Conservation (phyloP, 2,329 filamentous ascomycete genomes). For the Neofusicoccum cordaticola region DNA sequence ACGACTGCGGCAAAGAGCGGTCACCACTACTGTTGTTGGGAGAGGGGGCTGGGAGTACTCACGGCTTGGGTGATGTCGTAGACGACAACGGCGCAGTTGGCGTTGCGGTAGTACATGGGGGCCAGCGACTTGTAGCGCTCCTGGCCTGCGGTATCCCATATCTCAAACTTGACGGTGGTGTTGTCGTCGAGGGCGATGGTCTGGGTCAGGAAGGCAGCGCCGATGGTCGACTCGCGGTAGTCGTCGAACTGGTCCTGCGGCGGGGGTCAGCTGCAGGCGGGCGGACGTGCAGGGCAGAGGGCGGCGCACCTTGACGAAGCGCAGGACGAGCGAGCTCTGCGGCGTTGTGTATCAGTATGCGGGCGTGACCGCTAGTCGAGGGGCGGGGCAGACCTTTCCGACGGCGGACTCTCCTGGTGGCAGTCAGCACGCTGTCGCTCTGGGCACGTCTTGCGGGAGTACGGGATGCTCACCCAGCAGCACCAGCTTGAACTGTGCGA, state of each 20-base stretch:
- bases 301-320: constrained; percentile 84
- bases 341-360: constrained; percentile 28
- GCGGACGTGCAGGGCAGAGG: background rate
- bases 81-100: constrained; percentile 97
- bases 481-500: constrained; percentile 99
- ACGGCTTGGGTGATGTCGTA: constrained; percentile 99
- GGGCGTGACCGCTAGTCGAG: constrained; percentile 17
- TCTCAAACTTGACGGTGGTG: constrained; percentile 99
- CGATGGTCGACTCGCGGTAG: constrained; percentile 96
- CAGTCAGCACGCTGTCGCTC: constrained; percentile 23
- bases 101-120: constrained; percentile 99
- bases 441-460: background rate
- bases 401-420: constrained; percentile 89
- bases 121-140: constrained; percentile 98
- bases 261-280: constrained; percentile 1
- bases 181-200: constrained; percentile 97
- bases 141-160: constrained; percentile 98
- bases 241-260: constrained; percentile 95
- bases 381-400: constrained; percentile 71
- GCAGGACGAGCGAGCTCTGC: constrained; percentile 92
- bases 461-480: constrained; percentile 70
- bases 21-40: constrained; percentile 18
- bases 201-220: constrained; percentile 97
- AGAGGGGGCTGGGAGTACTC: constrained; percentile 40
- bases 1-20: constrained; percentile 60